Evolutionary conservation across 179 eudicot genomes (phyloP).

Genomic region (Sideroxylon spinosum): DNA sequence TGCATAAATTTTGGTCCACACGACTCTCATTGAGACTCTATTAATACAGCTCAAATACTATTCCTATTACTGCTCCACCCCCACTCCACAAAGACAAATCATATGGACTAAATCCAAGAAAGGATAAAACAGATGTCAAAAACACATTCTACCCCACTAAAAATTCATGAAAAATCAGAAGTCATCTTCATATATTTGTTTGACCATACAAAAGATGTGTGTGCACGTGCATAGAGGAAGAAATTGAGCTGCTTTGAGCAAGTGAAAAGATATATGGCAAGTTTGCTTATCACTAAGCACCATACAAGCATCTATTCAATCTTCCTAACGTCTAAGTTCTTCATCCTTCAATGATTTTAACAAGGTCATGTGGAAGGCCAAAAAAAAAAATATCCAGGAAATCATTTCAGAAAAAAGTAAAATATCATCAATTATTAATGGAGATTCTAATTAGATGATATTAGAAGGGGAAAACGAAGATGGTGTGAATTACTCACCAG

Average conservation of each 20-base stretch:
- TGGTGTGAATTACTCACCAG: conserved; percentile 45
- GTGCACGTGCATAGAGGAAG: neutral
- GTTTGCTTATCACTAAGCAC: neutral
- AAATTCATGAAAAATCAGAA: neutral
- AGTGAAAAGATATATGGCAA: neutral
- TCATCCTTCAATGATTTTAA: neutral
- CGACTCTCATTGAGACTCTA: neutral
- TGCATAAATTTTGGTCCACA: neutral
- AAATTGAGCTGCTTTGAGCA: conserved; percentile 5
- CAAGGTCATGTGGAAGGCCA: neutral
- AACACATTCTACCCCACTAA: neutral
- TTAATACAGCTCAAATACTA: neutral
- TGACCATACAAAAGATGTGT: neutral
- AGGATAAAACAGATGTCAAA: neutral
- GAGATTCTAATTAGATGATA: conserved; percentile 2
- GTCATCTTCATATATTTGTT: neutral
- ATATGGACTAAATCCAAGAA: neutral
- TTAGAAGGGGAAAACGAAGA: neutral
- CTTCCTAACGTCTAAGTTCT: neutral
- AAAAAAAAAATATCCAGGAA: neutral
- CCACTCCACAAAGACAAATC: neutral
- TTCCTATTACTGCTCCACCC: conserved; percentile 1
- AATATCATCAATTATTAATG: neutral
- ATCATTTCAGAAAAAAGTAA: neutral
- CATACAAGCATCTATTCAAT: neutral